Evolutionary conservation across 495 filamentous ascomycete species (phyloP).

Genomic region (Talaromyces nanjingensis): DNA sequence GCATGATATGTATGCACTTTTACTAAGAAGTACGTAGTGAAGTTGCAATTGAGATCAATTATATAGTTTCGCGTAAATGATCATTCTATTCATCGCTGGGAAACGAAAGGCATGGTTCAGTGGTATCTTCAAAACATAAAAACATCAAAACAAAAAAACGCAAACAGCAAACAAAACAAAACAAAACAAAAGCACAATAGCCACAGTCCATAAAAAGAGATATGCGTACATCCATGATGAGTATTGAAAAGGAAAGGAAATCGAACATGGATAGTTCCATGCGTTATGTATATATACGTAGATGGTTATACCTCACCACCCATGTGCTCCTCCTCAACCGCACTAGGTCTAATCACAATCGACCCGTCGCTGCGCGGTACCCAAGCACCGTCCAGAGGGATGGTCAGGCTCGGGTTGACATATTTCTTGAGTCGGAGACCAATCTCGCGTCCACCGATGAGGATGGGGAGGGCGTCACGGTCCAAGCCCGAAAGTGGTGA

Average conservation of each 20-base stretch:
- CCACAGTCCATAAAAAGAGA: neutral
- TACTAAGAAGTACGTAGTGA: too few relatives aligned
- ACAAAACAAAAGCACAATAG: neutral
- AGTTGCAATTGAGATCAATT: neutral
- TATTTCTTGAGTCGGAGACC: constrained; percentile 38
- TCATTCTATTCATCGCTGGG: neutral
- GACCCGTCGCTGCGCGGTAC: constrained; percentile 25
- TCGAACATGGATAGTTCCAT: neutral
- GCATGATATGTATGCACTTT: too few relatives aligned
- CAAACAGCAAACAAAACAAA: neutral
- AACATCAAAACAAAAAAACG: neutral
- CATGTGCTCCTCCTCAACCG: neutral
- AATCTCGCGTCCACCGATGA: constrained; percentile 33
- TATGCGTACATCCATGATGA: neutral
- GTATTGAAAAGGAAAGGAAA: neutral
- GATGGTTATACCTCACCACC: constrained; percentile 38
- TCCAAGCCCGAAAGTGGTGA: constrained; percentile 37
- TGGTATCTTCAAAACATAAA: neutral
- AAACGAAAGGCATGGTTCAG: neutral
- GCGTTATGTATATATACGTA: constrained; percentile 13
- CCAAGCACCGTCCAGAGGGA: constrained; percentile 41
- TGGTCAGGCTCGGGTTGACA: constrained; percentile 36
- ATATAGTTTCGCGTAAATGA: neutral
- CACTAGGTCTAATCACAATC: constrained; percentile 2
- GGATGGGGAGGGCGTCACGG: constrained; percentile 37